A percentile compares a stretch with the other conserved stretches of the same genome.
phyloP scores from a whole-genome alignment of 768 basidiomycete species.

The Hygrophoropsis aurantiaca region DNA sequence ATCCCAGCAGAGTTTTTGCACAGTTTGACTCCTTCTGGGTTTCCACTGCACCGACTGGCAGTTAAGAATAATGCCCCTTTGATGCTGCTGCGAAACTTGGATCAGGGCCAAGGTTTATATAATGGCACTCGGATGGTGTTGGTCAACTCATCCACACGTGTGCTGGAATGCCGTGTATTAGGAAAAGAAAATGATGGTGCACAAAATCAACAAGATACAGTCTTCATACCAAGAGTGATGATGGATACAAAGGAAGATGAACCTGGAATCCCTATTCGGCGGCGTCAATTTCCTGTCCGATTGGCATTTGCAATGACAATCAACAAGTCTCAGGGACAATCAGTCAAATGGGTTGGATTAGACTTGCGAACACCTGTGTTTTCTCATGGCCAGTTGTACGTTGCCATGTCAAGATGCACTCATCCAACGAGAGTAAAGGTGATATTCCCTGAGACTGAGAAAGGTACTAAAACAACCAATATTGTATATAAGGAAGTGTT shows the following conservation, averaged over 20 bases:
- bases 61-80: constrained; percentile 35
- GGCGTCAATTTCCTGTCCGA: constrained; percentile 30
- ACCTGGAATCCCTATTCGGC: constrained; percentile 19
- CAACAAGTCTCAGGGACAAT: constrained; percentile 41
- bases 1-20: constrained; percentile 40
- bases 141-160: constrained; percentile 14
- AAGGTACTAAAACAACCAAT: no score
- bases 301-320: constrained; percentile 39
- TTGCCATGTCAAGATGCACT: constrained; percentile 28
- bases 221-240: constrained; percentile 29
- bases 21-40: constrained; percentile 33
- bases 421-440: not conserved
- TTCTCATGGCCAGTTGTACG: constrained; percentile 38
- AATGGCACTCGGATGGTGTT: constrained; percentile 34
- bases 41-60: constrained; percentile 38
- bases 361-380: constrained; percentile 30
- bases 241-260: constrained; percentile 17
- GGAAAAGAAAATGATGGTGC: constrained; percentile 17
- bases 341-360: constrained; percentile 28
- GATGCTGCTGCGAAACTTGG: constrained; percentile 45
- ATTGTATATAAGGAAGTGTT: no score
- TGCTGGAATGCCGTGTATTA: constrained; percentile 25
- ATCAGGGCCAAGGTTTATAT: constrained; percentile 33
- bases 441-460: not conserved
- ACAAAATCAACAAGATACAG: constrained; percentile 13